Conservation (phyloP, 768 basidiomycete species). For the Hirschioporus abietinus region DNA sequence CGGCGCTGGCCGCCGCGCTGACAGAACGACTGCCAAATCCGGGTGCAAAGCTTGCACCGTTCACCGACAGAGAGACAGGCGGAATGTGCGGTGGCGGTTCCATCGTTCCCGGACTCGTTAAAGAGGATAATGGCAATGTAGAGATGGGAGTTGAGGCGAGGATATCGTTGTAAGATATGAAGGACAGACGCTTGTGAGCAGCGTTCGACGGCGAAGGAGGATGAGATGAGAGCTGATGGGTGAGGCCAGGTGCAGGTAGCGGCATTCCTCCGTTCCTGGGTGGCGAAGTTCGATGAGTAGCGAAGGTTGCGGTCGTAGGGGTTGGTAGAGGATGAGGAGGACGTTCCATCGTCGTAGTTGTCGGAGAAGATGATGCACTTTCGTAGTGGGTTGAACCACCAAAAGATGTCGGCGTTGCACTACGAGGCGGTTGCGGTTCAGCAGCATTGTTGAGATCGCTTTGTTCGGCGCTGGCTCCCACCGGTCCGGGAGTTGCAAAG, state of each 20-base stretch:
- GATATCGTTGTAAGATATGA: conserved; percentile 85
- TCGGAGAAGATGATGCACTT: conserved; percentile 31
- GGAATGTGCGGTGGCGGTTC: conserved; percentile 76
- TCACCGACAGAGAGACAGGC: conserved; percentile 32
- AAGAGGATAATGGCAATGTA: conserved; percentile 63
- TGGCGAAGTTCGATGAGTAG: conserved; percentile 9
- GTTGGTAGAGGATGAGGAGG: conserved; percentile 20
- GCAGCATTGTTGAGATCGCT: neutral
- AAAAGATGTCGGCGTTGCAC: conserved; percentile 37
- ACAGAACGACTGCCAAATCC: conserved; percentile 16
- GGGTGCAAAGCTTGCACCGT: conserved; percentile 18
- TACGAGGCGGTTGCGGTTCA: conserved; percentile 37
- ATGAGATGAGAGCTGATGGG: conserved; percentile 20
- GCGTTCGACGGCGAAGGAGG: conserved; percentile 43
- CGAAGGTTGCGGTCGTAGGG: conserved; percentile 17
- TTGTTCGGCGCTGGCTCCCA: neutral
- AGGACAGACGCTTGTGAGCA: conserved; percentile 70
- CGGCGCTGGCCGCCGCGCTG: conserved; percentile 30
- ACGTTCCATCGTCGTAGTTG: conserved; percentile 30
- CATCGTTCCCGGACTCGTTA: conserved; percentile 53
- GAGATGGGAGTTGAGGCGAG: conserved; percentile 72
- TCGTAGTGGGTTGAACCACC: conserved; percentile 1
- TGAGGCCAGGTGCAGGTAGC: conserved; percentile 11
- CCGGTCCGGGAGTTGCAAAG: neutral
- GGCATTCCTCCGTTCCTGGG: neutral